Conservation (phyloP, 169 alveolate genomes). For the Prorocentrum cordatum region DNA sequence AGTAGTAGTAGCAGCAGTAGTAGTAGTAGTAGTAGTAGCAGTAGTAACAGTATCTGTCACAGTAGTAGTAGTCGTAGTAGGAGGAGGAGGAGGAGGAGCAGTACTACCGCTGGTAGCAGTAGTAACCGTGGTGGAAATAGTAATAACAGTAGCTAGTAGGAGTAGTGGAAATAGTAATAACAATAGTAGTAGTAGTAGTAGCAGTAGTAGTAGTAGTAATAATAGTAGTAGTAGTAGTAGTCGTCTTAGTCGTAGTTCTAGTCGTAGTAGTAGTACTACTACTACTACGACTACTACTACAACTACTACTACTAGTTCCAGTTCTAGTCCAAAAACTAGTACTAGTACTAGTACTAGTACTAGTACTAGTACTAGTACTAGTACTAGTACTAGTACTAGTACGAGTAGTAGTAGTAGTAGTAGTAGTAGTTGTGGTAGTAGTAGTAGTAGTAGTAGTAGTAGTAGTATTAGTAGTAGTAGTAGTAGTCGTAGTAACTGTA, state of each 20-base stretch:
- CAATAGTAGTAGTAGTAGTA: not conserved
- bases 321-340: not conserved
- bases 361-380: not conserved
- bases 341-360: not conserved
- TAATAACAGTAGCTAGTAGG: not conserved
- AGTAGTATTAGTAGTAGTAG: not conserved
- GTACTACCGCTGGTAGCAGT: not conserved
- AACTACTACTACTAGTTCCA: not conserved
- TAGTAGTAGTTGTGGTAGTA: not conserved
- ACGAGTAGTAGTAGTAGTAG: not conserved
- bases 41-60: not conserved
- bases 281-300: not conserved
- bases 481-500: not conserved
- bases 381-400: not conserved
- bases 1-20: not conserved
- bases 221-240: not conserved
- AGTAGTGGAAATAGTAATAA: not conserved
- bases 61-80: not conserved
- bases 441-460: not conserved
- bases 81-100: not conserved
- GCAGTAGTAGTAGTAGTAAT: not conserved
- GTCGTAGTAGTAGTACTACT: not conserved
- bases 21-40: not conserved
- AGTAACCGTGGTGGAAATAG: not conserved
- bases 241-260: not conserved